A percentile compares a stretch with the other conserved stretches of the same genome.
Evolutionary conservation across 2,329 filamentous ascomycete species (phyloP).

Genomic region (Hysterium pulicare): DNA sequence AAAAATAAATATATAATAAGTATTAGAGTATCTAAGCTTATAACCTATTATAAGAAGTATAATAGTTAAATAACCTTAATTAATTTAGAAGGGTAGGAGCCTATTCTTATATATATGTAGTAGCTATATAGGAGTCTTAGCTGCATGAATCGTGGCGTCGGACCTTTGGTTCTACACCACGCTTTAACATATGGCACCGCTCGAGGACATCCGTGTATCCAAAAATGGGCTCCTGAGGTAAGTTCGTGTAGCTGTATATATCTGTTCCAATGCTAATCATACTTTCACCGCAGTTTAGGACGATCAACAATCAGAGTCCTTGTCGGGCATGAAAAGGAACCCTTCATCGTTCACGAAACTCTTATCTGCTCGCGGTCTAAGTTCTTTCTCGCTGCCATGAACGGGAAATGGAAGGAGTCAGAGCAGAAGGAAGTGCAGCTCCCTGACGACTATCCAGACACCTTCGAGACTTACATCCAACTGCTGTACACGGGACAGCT

Average conservation of each 20-base stretch:
- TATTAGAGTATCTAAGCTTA: too few species aligned
- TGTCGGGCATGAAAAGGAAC: background rate
- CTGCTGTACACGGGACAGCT: constrained; percentile 1
- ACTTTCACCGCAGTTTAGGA: background rate
- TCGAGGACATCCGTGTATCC: background rate
- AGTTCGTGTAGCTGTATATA: background rate
- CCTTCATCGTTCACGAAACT: constrained; percentile 4
- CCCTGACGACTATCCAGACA: constrained; percentile 2
- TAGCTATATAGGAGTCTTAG: too few species aligned
- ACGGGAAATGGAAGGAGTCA: constrained; percentile 7
- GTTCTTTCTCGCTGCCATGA: constrained; percentile 7
- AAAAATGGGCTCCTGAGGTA: background rate
- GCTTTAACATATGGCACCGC: background rate
- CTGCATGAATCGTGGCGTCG: too few species aligned
- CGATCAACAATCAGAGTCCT: background rate
- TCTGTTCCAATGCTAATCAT: background rate
- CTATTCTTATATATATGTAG: too few species aligned
- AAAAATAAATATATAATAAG: too few species aligned
- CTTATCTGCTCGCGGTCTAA: background rate
- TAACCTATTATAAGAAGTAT: too few species aligned
- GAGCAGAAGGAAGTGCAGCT: background rate
- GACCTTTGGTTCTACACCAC: background rate
- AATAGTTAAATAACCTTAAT: too few species aligned
- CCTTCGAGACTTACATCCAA: constrained; percentile 1
- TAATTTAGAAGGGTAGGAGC: too few species aligned